phyloP scores from a whole-genome alignment of 148 eudicot species.

The Heliamphora exappendiculata region DNA sequence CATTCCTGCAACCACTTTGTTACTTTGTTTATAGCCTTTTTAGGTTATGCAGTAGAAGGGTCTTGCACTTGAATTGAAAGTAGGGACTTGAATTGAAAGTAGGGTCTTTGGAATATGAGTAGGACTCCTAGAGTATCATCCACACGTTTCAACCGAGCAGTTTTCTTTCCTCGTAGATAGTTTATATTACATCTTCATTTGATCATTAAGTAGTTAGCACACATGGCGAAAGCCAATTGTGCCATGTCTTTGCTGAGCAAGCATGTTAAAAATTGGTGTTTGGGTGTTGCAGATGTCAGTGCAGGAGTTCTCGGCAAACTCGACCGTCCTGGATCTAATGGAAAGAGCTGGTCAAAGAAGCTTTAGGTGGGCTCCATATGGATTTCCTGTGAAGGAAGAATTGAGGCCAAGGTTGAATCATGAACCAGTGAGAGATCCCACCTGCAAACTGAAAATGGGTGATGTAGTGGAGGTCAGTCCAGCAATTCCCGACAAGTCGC shows the following conservation, averaged over 20 bases:
- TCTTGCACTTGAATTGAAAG: no score
- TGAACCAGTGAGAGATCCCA: slow-evolving; percentile 60
- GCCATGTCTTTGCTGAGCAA: background rate
- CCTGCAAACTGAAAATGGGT: slow-evolving; percentile 80
- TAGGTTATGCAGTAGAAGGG: no score
- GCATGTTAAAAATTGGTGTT: slow-evolving; percentile 4
- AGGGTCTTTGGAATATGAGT: no score
- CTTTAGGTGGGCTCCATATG: slow-evolving; percentile 52
- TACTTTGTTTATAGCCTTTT: no score
- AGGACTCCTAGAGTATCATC: no score
- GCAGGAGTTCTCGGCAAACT: slow-evolving; percentile 71
- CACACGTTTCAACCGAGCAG: background rate
- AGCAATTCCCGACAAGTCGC: slow-evolving; percentile 69
- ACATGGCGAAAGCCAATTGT: background rate
- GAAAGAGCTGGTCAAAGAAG: slow-evolving; percentile 54
- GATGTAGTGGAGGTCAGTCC: slow-evolving; percentile 82
- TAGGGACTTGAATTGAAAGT: no score
- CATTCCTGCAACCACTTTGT: no score
- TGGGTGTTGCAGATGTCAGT: slow-evolving; percentile 75
- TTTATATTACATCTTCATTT: background rate
- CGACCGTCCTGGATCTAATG: slow-evolving; percentile 64
- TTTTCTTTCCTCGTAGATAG: background rate
- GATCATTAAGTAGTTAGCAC: background rate
- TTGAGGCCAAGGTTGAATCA: slow-evolving; percentile 74
- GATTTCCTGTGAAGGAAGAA: slow-evolving; percentile 66